A percentile compares a stretch with the other conserved stretches of the same genome.
Evolutionary conservation across 257 asterid species (phyloP).

Genomic region (Fraxinus americana): DNA sequence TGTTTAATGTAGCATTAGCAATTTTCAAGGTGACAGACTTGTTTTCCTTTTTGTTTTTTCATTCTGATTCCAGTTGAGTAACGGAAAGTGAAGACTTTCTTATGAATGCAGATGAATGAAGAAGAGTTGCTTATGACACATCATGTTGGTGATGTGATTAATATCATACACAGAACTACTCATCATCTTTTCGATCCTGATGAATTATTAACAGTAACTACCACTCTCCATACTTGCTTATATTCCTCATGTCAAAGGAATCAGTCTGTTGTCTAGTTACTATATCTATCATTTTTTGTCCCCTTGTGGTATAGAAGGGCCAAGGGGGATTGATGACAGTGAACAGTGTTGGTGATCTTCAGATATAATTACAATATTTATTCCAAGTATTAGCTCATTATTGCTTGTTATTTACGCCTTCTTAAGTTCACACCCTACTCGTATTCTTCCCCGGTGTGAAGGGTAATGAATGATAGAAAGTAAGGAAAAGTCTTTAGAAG

Average conservation of each 20-base stretch:
- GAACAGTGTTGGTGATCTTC: too few species aligned
- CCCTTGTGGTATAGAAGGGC: neutral
- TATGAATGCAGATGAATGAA: conserved; percentile 80
- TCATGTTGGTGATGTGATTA: conserved; percentile 93
- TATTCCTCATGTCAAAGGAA: neutral
- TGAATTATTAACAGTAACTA: conserved; percentile 71
- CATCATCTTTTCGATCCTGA: conserved; percentile 96
- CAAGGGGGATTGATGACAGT: neutral
- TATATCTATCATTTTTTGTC: neutral
- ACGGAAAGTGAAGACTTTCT: conserved; percentile 3
- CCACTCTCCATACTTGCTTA: neutral
- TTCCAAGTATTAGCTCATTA: neutral
- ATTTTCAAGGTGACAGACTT: conserved; percentile 66
- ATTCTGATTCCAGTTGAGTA: conserved; percentile 3
- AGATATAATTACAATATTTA: too few species aligned
- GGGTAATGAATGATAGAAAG: neutral
- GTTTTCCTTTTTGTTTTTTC: neutral
- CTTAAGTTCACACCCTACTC: neutral
- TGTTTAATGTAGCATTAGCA: conserved; percentile 85
- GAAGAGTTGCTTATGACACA: conserved; percentile 70
- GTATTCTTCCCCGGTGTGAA: neutral
- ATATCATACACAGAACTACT: conserved; percentile 78
- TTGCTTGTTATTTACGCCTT: neutral
- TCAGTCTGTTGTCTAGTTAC: neutral
- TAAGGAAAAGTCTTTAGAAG: neutral